Base-by-base conservation (phyloP, 345 rosid genomes). In the Mercurialis annua region DNA sequence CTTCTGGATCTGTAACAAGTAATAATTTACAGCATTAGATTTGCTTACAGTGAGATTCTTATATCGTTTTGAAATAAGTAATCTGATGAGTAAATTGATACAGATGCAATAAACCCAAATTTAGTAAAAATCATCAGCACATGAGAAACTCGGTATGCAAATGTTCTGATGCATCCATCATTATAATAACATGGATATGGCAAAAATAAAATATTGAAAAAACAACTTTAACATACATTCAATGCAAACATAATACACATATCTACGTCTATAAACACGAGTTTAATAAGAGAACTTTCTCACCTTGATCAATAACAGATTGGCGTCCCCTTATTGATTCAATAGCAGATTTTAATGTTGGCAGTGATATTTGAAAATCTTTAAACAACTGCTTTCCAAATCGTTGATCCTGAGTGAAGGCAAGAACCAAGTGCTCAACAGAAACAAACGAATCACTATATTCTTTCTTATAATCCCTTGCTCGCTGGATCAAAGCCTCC, bases 371-470 rank as follows among this genome's bases (percentile, higher is more conserved):
- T 76, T 84, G 90, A 71, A 95, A 95, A 69, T 95, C 98, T 76
- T 30, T 87, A 66, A 86, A 95, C 77, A 95, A 49, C 66, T 90
- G 97, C 82, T 82, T 88, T 65, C 99, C 99, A 78, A 92, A 95
- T 50, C 99, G 83, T 71, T 81, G 84, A 80, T 95, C 99, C 26
- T 87, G 79, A 53, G 81, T 63, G 48, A 86, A 92, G 42, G 71
- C 96, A 73, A 95, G 98, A 83, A 95, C 93, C 81, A 95, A 78
- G 81, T 95, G 99, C 79, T 95, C 99, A 54, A 92, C 96, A 8
- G 99, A 92, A 59, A 92, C 84, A 78, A 85, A 92, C 20, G 97
- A 88, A 84, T 95, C 99, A 5, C 90, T 88, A 31, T 84, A 88
- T 24, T 92, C 96, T 77, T 86, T 95, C 90, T 95, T 95, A 78